These are phyloP conservation scores for Dimocarpus longan DNA, from an alignment of 345 rosid species.

Conservation along the genomic window DNA sequence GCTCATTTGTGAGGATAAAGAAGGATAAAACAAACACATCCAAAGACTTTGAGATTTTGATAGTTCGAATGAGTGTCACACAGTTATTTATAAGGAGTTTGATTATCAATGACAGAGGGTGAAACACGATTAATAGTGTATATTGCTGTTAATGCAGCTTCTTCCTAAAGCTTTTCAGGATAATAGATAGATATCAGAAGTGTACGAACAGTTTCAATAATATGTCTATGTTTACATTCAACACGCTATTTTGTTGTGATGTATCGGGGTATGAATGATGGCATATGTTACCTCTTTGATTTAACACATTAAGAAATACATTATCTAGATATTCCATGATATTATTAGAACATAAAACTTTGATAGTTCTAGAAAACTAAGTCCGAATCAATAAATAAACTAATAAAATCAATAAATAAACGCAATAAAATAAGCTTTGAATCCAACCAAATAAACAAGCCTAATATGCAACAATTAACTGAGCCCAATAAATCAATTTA, in stretches of 20 bases:
- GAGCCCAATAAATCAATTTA: too few species aligned
- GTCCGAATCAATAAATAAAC: too few species aligned
- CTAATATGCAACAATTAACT: too few species aligned
- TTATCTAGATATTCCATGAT: neutral
- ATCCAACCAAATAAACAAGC: too few species aligned
- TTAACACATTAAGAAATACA: neutral
- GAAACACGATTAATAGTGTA: constrained; percentile 7
- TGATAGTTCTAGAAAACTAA: neutral
- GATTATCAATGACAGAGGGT: neutral
- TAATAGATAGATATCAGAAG: neutral
- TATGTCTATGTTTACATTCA: neutral
- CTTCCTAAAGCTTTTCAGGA: neutral
- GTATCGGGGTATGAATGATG: neutral
- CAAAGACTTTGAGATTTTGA: neutral
- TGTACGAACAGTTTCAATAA: neutral
- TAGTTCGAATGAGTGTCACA: neutral
- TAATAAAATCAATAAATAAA: too few species aligned
- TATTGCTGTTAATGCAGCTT: constrained; percentile 5
- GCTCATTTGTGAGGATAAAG: too few species aligned
- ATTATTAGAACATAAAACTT: neutral
- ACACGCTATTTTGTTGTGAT: constrained; percentile 18
- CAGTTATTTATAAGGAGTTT: neutral
- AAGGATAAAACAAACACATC: too few species aligned
- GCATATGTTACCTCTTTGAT: neutral
- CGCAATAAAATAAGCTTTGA: too few species aligned